Base-by-base conservation (phyloP, 441 rosid genomes). In the Pelargonium myrrhifolium region DNA sequence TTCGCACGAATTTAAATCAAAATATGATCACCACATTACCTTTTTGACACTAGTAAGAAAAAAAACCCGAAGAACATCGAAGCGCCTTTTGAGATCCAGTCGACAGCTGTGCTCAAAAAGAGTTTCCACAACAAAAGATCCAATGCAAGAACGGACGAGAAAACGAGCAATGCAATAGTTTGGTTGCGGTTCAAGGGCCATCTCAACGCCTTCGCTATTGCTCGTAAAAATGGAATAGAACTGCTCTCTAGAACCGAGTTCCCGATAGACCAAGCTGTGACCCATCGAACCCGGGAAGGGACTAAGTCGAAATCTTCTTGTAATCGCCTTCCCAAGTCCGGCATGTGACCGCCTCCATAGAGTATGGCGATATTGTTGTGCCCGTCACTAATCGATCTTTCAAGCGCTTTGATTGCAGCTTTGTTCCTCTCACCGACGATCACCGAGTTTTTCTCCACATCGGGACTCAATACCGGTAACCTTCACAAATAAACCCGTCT, bases 311-410 rank as follows among this genome's bases (percentile, higher is more conserved):
- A 86, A 63, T 93, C 97, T 64, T 89, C 92, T 68, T 82, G 65
- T 49, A 93, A 71, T 17, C 90, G 83, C 80, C 97, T 84, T 55
- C 93, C 95, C 62, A 93, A 51, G 80, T 93, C 99, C 0, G 96
- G 97, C 97, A 93, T 90, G 89, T 93, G 99, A 62, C 97, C 97
- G 10, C 93, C 96, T 0, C 99, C 99, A 2, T 91, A 93, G 1
- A 93, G 82, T 66, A 93, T 78, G 0, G 96, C 99, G n/a, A 94
- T 85, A 76, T 74, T 83, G 1, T 84, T 86, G 76, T 88, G 84
- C 22, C 99, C 96, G 7, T 80, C 84, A 1, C 87, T 80, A 0
- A 89, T 78, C 6, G 91, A 89, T 78, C 81, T 82, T 75, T 70
- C 75, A 4, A 91, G 86, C 35, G 89, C 96, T 62, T 83, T 87